Conservation (phyloP, 768 basidiomycete species). For the Hemileccinum rubropunctum region DNA sequence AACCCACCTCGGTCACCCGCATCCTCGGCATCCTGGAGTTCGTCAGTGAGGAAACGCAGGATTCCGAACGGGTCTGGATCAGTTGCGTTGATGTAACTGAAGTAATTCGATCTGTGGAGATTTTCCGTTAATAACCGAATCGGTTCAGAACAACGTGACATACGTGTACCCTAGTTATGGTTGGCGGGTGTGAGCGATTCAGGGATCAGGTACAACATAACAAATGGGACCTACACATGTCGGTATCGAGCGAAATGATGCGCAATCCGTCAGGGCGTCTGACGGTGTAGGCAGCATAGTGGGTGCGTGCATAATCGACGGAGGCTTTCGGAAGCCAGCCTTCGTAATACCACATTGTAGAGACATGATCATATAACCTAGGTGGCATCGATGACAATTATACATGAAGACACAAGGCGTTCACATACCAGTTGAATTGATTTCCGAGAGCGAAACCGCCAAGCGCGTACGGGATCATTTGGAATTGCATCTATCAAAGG, state of each 20-base stretch:
- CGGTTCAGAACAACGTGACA: constrained; percentile 2
- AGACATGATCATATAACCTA: constrained; percentile 49
- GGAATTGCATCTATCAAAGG: constrained; percentile 4
- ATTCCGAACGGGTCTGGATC: constrained; percentile 47
- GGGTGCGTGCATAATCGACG: constrained; percentile 37
- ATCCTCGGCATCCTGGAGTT: constrained; percentile 53
- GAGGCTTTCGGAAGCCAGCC: constrained; percentile 39
- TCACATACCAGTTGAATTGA: constrained; percentile 40
- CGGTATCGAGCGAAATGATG: constrained; percentile 42
- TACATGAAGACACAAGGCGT: too few species aligned
- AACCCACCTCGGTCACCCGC: constrained; percentile 40
- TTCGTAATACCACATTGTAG: constrained; percentile 42
- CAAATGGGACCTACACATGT: too few species aligned
- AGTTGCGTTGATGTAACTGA: constrained; percentile 47
- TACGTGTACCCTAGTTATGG: constrained; percentile 33
- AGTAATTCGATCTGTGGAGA: constrained; percentile 39
- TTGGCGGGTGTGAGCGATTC: not conserved
- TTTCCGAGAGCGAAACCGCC: constrained; percentile 23
- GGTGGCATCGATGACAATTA: not conserved
- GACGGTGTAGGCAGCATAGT: constrained; percentile 37
- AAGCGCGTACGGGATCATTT: constrained; percentile 38
- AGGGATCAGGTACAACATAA: not conserved
- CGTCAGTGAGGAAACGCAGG: constrained; percentile 49
- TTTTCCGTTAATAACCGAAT: not conserved
- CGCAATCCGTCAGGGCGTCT: constrained; percentile 41